These are phyloP conservation scores for Malus hybrid DNA, from an alignment of 331 rosid species.

Conservation along the genomic window DNA sequence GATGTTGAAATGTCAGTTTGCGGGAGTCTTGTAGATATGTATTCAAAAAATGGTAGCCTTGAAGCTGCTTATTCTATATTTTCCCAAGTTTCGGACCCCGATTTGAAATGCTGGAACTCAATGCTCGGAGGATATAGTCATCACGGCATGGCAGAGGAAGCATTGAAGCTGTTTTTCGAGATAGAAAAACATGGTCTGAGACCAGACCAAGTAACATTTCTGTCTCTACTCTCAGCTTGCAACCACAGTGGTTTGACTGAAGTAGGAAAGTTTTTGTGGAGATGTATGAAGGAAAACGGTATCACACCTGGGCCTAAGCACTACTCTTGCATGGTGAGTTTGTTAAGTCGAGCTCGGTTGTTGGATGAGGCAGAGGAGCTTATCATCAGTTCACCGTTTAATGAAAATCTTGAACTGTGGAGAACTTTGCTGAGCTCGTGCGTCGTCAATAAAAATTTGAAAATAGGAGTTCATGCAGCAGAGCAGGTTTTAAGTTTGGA, in stretches of 20 bases:
- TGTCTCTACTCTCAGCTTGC: slow-evolving; percentile 72
- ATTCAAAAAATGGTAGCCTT: slow-evolving; percentile 73
- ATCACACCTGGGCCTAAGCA: slow-evolving; percentile 73
- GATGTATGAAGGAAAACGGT: slow-evolving; percentile 45
- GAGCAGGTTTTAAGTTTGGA: slow-evolving; percentile 49
- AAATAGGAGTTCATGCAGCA: slow-evolving; percentile 67
- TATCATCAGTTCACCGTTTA: slow-evolving; percentile 49
- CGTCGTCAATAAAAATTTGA: slow-evolving; percentile 47
- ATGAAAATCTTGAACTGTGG: slow-evolving; percentile 58
- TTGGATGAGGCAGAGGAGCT: slow-evolving; percentile 64
- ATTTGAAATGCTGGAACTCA: slow-evolving; percentile 82
- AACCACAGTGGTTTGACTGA: slow-evolving; percentile 55
- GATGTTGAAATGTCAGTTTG: slow-evolving; percentile 56
- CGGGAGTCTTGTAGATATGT: slow-evolving; percentile 85
- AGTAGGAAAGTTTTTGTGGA: slow-evolving; percentile 59
- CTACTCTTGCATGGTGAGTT: slow-evolving; percentile 80
- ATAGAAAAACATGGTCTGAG: slow-evolving; percentile 38
- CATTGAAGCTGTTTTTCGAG: slow-evolving; percentile 46
- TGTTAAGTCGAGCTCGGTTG: slow-evolving; percentile 63
- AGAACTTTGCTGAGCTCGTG: slow-evolving; percentile 77
- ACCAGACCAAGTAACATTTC: slow-evolving; percentile 70
- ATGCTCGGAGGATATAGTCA: slow-evolving; percentile 90
- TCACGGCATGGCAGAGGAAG: slow-evolving; percentile 65
- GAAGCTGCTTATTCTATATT: slow-evolving; percentile 44
- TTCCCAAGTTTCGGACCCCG: slow-evolving; percentile 48